phyloP scores from a whole-genome alignment of 805 yeast species.

The Ogataea paraovalis region DNA sequence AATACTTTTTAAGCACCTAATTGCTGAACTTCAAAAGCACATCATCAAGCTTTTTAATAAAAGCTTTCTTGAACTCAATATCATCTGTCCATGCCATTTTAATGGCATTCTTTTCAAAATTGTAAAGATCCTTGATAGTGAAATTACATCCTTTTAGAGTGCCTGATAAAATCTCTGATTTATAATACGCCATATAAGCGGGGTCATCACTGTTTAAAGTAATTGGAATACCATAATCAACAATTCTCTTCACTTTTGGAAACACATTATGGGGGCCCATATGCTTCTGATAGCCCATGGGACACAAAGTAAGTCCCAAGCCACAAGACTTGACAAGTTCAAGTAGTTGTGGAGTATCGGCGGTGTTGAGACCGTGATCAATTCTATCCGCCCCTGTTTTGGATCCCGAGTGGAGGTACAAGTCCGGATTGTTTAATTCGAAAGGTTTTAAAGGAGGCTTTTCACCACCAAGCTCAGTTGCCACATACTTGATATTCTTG shows the following conservation, averaged over 20 bases:
- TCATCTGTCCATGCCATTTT: slow-evolving; percentile 22
- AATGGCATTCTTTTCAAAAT: slow-evolving; percentile 18
- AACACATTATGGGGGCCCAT: slow-evolving; percentile 32
- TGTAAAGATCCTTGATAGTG: slow-evolving; percentile 12
- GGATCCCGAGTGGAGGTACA: slow-evolving; percentile 13
- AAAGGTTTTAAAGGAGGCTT: slow-evolving; percentile 24
- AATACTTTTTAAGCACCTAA: no score
- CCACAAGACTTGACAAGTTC: slow-evolving; percentile 31
- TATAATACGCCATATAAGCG: slow-evolving; percentile 42
- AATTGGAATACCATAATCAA: slow-evolving; percentile 35
- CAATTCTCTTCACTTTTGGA: slow-evolving; percentile 39
- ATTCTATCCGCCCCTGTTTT: slow-evolving; percentile 35
- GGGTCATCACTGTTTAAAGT: slow-evolving; percentile 38
- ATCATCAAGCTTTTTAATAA: slow-evolving; percentile 12
- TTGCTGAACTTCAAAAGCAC: slow-evolving; percentile 6
- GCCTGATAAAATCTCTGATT: slow-evolving; percentile 34
- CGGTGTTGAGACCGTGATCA: slow-evolving; percentile 42
- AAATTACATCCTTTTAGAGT: slow-evolving; percentile 12
- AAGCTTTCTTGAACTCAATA: slow-evolving; percentile 13
- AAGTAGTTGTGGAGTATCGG: slow-evolving; percentile 33
- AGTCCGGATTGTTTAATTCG: slow-evolving; percentile 28
- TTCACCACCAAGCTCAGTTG: slow-evolving; percentile 15
- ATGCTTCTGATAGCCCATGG: slow-evolving; percentile 33
- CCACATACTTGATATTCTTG: slow-evolving; percentile 30
- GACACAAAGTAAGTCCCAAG: slow-evolving; percentile 39